A percentile compares a stretch with the other conserved stretches of the same genome.
These are phyloP conservation scores for Eragrostis tef DNA, from an alignment of 202 grass and related monocot species.

Conservation along the genomic window DNA sequence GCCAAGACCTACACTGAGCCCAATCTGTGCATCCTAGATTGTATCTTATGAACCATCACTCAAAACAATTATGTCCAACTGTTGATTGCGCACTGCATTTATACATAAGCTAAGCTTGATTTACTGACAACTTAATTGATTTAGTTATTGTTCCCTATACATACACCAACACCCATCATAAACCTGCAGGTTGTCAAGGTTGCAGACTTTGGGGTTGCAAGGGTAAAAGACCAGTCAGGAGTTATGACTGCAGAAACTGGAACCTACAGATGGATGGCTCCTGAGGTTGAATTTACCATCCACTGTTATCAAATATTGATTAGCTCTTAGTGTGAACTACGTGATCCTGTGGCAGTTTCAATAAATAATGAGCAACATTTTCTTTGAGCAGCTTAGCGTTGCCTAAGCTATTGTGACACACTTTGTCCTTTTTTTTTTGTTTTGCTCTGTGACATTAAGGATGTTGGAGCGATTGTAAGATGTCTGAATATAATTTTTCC, in stretches of 20 bases:
- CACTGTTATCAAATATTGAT: background rate
- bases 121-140: conserved; percentile 10
- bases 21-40: background rate
- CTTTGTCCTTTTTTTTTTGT: conserved; percentile 12
- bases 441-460: background rate
- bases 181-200: conserved; percentile 80
- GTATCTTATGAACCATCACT: background rate
- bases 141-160: background rate
- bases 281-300: conserved; percentile 59
- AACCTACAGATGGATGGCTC: conserved; percentile 95
- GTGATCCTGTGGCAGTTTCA: background rate
- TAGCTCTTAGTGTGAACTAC: conserved; percentile 3
- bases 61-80: background rate
- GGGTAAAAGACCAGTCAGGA: conserved; percentile 79
- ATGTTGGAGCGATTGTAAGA: background rate
- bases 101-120: background rate
- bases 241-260: conserved; percentile 98
- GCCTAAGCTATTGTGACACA: background rate
- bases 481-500: conserved; percentile 11
- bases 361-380: conserved; percentile 14
- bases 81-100: background rate
- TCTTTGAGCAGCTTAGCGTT: background rate
- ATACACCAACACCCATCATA: background rate
- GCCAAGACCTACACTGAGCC: background rate
- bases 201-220: conserved; percentile 91